Evolutionary conservation across 202 grass and related monocot species (phyloP), one percentile per base, ranked within the genome.

Genomic region (Panicum hallii): DNA sequence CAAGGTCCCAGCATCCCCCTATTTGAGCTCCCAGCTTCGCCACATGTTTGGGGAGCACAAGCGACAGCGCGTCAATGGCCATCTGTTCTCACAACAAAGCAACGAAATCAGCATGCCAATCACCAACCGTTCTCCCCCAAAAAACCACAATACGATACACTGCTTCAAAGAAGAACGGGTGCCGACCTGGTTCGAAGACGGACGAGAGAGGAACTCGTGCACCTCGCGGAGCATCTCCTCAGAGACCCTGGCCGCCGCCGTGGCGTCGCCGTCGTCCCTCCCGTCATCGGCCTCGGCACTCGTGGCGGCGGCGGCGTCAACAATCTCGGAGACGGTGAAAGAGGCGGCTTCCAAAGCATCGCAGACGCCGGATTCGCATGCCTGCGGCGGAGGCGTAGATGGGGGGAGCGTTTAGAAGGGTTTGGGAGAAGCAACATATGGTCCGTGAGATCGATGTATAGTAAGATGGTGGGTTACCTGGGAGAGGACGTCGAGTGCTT

Each of bases 171-270:
- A 58, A 46, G 70, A 5, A 57, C 38, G 40, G 40, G 47, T 22
- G 73, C 17, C 19, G 40, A 93, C 95, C 91, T 95, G 85, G 72
- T 89, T 89, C 15, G 89, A 87, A 8, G 86, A 90, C 34, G 88
- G 78, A 56, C 30, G 78, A 32, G 81, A 89, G 48, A 98, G 83
- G 86, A 67, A 95, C 44, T 73, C 67, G 30, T 89, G 63, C 38
- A 98, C 79, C 80, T 95, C 91, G 23, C 83, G 77, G 74, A 98
- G 93, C 72, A 89, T 71, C 82, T 92, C 63, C 61, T 98, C 87
- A 0, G 80, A 73, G 30, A 74, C 67, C 13, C 26, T 54, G 36
- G 36, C 12, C 45, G 44, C 64, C 36, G 28, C 14, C 12, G 20
- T 7, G 28, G 15, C 44, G 10, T 52, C 57, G 15, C 66, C 40